Evolutionary conservation across 2,329 filamentous ascomycete species (phyloP), one percentile per base, ranked within the genome.

Genomic region (Colletotrichum agaves): DNA sequence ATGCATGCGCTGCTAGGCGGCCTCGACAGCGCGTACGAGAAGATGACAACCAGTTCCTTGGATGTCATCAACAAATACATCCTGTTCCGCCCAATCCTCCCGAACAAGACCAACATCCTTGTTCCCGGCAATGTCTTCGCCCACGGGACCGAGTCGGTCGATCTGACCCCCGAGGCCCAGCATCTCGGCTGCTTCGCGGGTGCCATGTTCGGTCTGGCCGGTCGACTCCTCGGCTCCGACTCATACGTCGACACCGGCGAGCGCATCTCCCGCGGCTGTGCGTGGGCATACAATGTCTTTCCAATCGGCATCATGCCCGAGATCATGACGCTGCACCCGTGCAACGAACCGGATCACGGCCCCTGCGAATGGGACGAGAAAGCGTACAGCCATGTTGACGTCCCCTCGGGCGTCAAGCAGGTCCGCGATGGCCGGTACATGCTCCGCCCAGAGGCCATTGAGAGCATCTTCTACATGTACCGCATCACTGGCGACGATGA

Each of bases 11-110:
- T 94, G 8, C 85, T 94, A 0, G 90, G 91, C 57, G 92, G 92
- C 1, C 80, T 86, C 5, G 84, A 88, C 52, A 78, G 82, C 2
- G 84, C 88, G 69, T 94, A 94, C 76, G 81, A 82, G 33, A 82
- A 84, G 35, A 87, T 94, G 83, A 92, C 93, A 72, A 79, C 85
- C 58, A 81, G 80, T 47, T 86, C 90, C 19, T 86, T 92, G 58
- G 85, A 89, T 23, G 84, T 87, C 0, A 86, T 87, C 2, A 86
- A 85, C 63, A 82, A 88, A 57, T 79, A 89, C 72, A 80, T 94
- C 23, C 85, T 94, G 65, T 93, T 88, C 78, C 85, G 87, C 0
- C 92, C 92, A 1, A 88, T 92, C 82, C 85, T 87, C 8, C 87
- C 86, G 1, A 79, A 83, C 17, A 82, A 87, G 55, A 80, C 82